Conservation (phyloP, 1,284 basidiomycete genomes). For the Leccinum fallax region DNA sequence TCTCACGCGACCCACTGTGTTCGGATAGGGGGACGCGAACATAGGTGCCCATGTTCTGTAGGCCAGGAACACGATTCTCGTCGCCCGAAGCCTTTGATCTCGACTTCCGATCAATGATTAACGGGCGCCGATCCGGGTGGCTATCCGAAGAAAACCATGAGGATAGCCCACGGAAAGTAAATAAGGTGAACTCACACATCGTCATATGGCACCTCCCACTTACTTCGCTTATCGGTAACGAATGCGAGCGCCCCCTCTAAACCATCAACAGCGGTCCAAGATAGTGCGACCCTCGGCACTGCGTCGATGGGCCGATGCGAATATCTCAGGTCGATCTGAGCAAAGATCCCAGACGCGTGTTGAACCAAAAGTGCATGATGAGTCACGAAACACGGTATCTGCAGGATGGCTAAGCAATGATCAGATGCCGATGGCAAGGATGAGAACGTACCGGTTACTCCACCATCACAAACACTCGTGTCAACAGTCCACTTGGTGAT, state of each 20-base stretch:
- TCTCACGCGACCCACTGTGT: constrained; percentile 39
- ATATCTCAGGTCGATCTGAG: constrained; percentile 77
- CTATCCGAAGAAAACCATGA: constrained; percentile 36
- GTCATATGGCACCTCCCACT: constrained; percentile 82
- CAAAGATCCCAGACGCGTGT: constrained; percentile 78
- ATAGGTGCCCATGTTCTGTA: constrained; percentile 60
- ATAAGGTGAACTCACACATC: constrained; percentile 63
- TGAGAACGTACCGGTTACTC: constrained; percentile 59
- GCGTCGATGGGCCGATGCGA: constrained; percentile 67
- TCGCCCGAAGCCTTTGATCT: constrained; percentile 57
- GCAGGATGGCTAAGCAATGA: constrained; percentile 3
- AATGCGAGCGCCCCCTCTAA: constrained; percentile 65
- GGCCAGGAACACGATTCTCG: constrained; percentile 43
- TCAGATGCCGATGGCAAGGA: neutral
- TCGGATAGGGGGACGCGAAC: constrained; percentile 20
- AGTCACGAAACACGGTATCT: constrained; percentile 74
- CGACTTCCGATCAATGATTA: constrained; percentile 40
- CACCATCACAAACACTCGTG: constrained; percentile 64
- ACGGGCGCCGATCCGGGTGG: constrained; percentile 48
- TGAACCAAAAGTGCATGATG: constrained; percentile 72
- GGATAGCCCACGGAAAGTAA: neutral
- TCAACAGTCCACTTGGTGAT: constrained; percentile 81
- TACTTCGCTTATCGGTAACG: constrained; percentile 57
- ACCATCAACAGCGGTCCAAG: constrained; percentile 59
- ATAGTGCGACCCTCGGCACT: constrained; percentile 64